Conservation (phyloP, 495 filamentous ascomycete genomes). For the Aspergillus leporis region DNA sequence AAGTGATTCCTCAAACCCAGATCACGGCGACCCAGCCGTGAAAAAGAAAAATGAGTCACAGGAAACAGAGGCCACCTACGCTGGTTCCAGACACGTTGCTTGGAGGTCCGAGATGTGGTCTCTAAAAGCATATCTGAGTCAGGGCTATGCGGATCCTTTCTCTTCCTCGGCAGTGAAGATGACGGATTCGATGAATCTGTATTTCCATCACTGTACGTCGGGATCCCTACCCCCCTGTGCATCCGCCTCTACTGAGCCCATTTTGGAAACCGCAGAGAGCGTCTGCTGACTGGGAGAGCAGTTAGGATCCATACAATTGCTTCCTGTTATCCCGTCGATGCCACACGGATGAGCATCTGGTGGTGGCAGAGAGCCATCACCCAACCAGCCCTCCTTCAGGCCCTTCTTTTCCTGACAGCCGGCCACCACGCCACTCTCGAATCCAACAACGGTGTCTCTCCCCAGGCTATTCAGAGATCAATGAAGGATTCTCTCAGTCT, state of each 20-base stretch:
- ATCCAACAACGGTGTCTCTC: conserved; percentile 7
- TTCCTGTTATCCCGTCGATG: conserved; percentile 10
- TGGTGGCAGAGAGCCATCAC: conserved; percentile 13
- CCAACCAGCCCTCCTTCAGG: conserved; percentile 8
- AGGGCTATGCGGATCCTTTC: conserved; percentile 10
- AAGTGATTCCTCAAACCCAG: neutral
- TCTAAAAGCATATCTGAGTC: conserved; percentile 8
- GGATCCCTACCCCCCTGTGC: neutral
- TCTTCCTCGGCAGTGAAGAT: conserved; percentile 1
- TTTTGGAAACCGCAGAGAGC: neutral
- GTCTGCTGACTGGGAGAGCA: neutral
- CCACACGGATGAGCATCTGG: conserved; percentile 11
- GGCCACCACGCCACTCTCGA: conserved; percentile 10
- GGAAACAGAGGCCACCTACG: neutral
- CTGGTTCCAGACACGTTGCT: neutral
- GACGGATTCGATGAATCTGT: conserved; percentile 10
- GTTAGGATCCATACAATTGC: conserved; percentile 12
- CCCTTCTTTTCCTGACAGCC: conserved; percentile 9
- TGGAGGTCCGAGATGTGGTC: conserved; percentile 6
- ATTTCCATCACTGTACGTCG: conserved; percentile 11
- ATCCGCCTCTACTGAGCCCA: neutral
- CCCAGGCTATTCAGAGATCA: conserved; percentile 1
- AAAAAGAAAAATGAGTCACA: neutral
- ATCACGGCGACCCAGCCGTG: neutral
- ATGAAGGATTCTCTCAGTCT: conserved; percentile 6